Conservation (phyloP, 257 asterid genomes). For the Handroanthus guayacan region DNA sequence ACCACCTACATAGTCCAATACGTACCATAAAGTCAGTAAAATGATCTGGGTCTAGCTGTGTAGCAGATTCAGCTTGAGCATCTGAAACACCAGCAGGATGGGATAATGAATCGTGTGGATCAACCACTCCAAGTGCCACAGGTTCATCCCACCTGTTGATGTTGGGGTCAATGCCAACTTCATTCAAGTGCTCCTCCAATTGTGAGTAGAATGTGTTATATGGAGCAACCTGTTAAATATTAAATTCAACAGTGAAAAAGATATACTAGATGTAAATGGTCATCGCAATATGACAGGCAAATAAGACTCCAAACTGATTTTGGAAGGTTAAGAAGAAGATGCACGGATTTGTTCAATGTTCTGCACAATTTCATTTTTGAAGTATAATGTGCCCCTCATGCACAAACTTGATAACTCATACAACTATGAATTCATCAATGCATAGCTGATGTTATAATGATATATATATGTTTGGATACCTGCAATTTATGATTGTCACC, state of each 20-base stretch:
- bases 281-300: background rate
- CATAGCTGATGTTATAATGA: conserved; percentile 19
- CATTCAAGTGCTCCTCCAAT: conserved; percentile 83
- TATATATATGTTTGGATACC: conserved; percentile 43
- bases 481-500: conserved; percentile 98
- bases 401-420: conserved; percentile 12
- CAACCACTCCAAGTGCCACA: conserved; percentile 83
- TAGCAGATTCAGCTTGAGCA: conserved; percentile 89
- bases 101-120: conserved; percentile 93
- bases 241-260: conserved; percentile 22
- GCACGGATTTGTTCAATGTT: background rate
- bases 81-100: conserved; percentile 95
- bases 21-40: conserved; percentile 78
- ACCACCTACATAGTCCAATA: conserved; percentile 16
- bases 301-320: background rate
- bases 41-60: conserved; percentile 81
- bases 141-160: conserved; percentile 90
- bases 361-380: background rate
- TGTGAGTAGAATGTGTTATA: conserved; percentile 78
- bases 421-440: background rate
- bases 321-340: conserved; percentile 28
- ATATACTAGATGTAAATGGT: conserved; percentile 18
- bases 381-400: background rate
- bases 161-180: conserved; percentile 73
- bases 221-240: conserved; percentile 75